These are phyloP conservation scores for Euphrasia confusa DNA, from an alignment of 257 asterid genomes.

Conservation along the genomic window DNA sequence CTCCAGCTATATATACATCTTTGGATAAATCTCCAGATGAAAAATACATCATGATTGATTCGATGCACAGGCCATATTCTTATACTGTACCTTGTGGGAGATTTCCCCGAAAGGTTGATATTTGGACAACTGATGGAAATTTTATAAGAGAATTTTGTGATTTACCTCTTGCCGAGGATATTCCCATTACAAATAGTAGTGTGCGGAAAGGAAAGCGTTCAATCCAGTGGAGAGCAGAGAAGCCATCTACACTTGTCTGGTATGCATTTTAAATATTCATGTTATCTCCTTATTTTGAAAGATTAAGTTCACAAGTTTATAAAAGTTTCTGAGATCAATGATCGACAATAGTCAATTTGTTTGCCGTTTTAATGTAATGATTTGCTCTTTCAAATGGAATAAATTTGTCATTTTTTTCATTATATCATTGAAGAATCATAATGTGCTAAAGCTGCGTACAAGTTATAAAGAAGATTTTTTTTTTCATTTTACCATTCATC, in stretches of 20 bases:
- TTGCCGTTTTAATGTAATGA: constrained; percentile 1
- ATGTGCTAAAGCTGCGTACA: constrained; percentile 15
- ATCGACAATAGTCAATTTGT: neutral
- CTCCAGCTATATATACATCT: constrained; percentile 83
- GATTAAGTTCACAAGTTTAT: constrained; percentile 15
- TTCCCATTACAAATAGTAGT: constrained; percentile 80
- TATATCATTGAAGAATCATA: neutral
- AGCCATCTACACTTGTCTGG: constrained; percentile 89
- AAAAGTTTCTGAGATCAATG: neutral
- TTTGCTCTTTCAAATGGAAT: constrained; percentile 1
- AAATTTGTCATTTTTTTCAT: neutral
- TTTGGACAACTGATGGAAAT: constrained; percentile 82
- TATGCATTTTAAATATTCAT: constrained; percentile 33
- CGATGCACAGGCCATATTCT: constrained; percentile 87
- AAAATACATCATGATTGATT: constrained; percentile 57
- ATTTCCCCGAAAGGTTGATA: constrained; percentile 77
- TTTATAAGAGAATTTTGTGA: constrained; percentile 84
- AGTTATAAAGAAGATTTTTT: constrained; percentile 2
- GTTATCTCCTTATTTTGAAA: constrained; percentile 17
- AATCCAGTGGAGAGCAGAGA: constrained; percentile 88
- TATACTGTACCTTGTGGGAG: constrained; percentile 87
- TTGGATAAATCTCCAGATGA: constrained; percentile 95
- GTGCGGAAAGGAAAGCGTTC: constrained; percentile 91
- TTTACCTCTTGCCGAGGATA: constrained; percentile 94
- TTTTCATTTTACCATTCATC: neutral